Conservation (phyloP, 768 basidiomycete species). For the Amanita pseudoporphyria region DNA sequence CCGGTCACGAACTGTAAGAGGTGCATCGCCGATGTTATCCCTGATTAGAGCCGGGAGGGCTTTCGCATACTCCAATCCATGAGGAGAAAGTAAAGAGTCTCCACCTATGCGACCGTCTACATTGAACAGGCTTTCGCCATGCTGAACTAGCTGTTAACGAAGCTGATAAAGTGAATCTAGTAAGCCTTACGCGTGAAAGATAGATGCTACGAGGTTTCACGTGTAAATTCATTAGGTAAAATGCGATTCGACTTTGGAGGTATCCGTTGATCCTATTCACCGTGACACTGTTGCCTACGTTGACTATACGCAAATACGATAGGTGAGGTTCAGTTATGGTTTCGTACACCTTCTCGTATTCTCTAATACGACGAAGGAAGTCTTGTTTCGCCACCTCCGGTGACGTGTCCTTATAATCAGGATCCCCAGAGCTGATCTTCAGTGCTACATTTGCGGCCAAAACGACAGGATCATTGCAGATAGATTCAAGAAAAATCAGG, state of each 20-base stretch:
- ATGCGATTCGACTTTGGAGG: constrained; percentile 92
- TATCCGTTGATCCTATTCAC: constrained; percentile 88
- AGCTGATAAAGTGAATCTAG: constrained; percentile 2
- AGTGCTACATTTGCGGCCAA: constrained; percentile 95
- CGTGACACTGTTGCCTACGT: constrained; percentile 87
- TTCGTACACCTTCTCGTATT: constrained; percentile 94
- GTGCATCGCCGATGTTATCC: constrained; percentile 84
- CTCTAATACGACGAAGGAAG: constrained; percentile 83
- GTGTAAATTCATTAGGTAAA: constrained; percentile 98
- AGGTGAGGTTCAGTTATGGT: constrained; percentile 87
- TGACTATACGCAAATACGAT: constrained; percentile 84
- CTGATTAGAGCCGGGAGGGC: constrained; percentile 83
- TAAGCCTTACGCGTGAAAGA: constrained; percentile 65
- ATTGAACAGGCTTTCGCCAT: constrained; percentile 97
- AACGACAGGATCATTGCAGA: constrained; percentile 88
- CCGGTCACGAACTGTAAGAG: constrained; percentile 56
- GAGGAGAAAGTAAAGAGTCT: constrained; percentile 80
- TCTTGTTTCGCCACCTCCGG: constrained; percentile 81
- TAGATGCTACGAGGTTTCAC: constrained; percentile 95
- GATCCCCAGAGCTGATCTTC: constrained; percentile 94
- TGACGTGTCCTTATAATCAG: constrained; percentile 89
- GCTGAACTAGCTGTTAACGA: constrained; percentile 35
- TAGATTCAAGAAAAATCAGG: constrained; percentile 89
- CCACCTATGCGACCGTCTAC: constrained; percentile 96
- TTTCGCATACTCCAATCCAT: constrained; percentile 76